A percentile compares a stretch with the other conserved stretches of the same genome.
These are phyloP conservation scores for Stagonosporopsis chrysanthemi DNA, from an alignment of 2,329 filamentous ascomycete species.

Conservation along the genomic window DNA sequence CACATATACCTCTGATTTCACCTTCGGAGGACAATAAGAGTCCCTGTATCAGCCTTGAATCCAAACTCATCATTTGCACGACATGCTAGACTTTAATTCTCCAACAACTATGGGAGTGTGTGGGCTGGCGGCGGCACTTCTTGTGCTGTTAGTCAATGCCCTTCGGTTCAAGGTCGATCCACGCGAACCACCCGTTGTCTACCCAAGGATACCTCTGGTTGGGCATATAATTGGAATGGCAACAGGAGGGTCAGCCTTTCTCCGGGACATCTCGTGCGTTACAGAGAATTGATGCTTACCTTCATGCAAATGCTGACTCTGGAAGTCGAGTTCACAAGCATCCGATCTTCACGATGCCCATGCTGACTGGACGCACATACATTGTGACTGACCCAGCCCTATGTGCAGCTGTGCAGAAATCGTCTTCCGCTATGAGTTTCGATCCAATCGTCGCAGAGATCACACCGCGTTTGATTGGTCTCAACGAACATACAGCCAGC, in stretches of 20 bases:
- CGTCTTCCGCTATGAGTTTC: conserved; percentile 53
- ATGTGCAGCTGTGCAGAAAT: conserved; percentile 51
- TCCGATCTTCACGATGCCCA: conserved; percentile 55
- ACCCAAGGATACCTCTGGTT: conserved; percentile 53
- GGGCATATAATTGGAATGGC: conserved; percentile 58
- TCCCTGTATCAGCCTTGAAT: background rate
- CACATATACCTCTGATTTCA: background rate
- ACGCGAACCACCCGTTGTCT: conserved; percentile 55
- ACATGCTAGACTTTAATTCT: background rate
- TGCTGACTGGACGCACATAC: conserved; percentile 56
- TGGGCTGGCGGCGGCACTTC: conserved; percentile 17
- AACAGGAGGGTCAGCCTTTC: conserved; percentile 44
- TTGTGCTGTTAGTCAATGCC: conserved; percentile 14
- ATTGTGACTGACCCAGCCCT: conserved; percentile 53
- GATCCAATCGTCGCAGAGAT: conserved; percentile 53
- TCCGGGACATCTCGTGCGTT: conserved; percentile 50
- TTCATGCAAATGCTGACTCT: background rate
- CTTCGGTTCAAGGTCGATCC: conserved; percentile 32
- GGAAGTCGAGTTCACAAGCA: conserved; percentile 26
- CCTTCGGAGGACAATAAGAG: background rate
- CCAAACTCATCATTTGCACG: background rate
- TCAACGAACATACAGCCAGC: conserved; percentile 38
- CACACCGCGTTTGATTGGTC: conserved; percentile 50
- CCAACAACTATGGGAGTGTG: conserved; percentile 5
- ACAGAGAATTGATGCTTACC: background rate